A percentile compares a stretch with the other conserved stretches of the same genome.
Conservation (phyloP, 345 rosid species). For the Physaria fendleri region DNA sequence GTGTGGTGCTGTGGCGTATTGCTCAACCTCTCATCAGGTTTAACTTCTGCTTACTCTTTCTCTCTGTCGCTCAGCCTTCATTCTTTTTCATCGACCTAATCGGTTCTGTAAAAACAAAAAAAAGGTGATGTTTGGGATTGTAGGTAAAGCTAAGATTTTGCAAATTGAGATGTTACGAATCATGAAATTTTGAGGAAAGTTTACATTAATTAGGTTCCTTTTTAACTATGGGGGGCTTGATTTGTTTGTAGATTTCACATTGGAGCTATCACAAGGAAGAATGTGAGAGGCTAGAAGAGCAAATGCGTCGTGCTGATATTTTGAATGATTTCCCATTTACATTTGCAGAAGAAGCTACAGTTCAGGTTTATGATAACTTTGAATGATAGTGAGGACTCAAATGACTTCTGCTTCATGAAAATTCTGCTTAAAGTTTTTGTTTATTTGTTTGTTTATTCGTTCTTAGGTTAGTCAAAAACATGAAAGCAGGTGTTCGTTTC, state of each 20-base stretch:
- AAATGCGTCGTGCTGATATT: constrained; percentile 55
- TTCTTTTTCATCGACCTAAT: background rate
- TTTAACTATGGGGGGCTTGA: background rate
- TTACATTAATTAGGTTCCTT: background rate
- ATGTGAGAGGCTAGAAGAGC: constrained; percentile 73
- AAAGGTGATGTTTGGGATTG: background rate
- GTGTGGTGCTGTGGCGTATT: constrained; percentile 78
- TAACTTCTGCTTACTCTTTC: background rate
- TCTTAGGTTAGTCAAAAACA: constrained; percentile 44
- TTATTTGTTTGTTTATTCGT: background rate
- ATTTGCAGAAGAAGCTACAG: constrained; percentile 59
- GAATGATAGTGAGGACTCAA: background rate
- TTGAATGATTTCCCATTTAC: constrained; percentile 77
- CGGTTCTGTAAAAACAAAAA: background rate
- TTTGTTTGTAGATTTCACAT: constrained; percentile 42
- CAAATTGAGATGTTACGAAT: background rate
- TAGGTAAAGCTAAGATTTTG: background rate
- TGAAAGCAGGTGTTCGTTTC: constrained; percentile 65
- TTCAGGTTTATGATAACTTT: constrained; percentile 34
- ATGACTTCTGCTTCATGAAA: background rate
- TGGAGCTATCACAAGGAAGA: constrained; percentile 79
- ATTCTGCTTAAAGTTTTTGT: background rate
- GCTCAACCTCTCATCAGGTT: constrained; percentile 87
- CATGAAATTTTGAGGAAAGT: background rate
- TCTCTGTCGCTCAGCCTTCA: background rate